Percentiles rank a stretch among this genome's conserved stretches.
Evolutionary conservation across 768 basidiomycete genomes (phyloP).

Genomic region (Coprinellus micaceus): DNA sequence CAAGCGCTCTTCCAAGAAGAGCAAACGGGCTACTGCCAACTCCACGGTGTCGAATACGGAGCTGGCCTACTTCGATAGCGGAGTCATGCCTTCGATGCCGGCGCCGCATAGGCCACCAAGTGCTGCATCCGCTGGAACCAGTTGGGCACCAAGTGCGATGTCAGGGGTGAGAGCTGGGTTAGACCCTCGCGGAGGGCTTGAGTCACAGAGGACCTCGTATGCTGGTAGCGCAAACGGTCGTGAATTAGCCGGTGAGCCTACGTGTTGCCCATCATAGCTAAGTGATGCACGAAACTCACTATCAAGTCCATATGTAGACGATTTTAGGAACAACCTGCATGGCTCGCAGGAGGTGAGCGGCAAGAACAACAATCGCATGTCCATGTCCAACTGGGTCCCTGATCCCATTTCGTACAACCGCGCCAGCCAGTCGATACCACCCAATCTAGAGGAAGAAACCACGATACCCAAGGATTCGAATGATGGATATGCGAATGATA

Average conservation of each 20-base stretch:
- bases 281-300: no score
- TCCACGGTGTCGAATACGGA: slow-evolving; percentile 1
- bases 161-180: neutral
- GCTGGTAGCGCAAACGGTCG: neutral
- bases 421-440: neutral
- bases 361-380: slow-evolving; percentile 4
- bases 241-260: neutral
- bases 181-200: neutral
- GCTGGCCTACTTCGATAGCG: slow-evolving; percentile 5
- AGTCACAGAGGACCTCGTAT: neutral
- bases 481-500: neutral
- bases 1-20: neutral
- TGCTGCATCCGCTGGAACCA: neutral
- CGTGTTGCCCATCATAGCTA: neutral
- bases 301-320: slow-evolving; percentile 1
- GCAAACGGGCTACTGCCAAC: neutral
- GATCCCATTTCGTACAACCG: neutral
- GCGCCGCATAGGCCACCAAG: neutral
- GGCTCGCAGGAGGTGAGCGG: neutral
- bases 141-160: neutral
- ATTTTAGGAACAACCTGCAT: neutral
- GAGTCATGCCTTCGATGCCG: slow-evolving; percentile 1
- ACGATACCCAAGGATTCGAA: neutral
- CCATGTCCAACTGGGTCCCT: slow-evolving; percentile 2
- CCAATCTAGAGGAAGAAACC: neutral